A percentile compares a stretch with the other conserved stretches of the same genome.
phyloP scores from a whole-genome alignment of 495 filamentous ascomycete genomes.

The Gamarada debralockiae region DNA sequence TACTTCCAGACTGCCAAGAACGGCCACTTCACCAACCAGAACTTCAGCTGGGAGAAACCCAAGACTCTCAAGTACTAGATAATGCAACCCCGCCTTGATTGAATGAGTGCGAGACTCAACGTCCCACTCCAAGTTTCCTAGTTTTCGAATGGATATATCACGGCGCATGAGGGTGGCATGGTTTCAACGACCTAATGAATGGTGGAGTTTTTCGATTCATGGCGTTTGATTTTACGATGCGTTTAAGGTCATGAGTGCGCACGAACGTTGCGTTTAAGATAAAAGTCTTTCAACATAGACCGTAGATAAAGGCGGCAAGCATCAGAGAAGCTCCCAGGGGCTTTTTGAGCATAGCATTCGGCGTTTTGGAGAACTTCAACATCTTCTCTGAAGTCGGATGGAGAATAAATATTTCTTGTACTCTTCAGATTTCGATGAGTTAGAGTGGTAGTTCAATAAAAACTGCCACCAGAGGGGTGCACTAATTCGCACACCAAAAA shows the following conservation, averaged over 20 bases:
- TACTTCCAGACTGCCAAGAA: conserved; percentile 99
- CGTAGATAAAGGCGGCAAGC: conserved; percentile 26
- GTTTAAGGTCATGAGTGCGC: not conserved
- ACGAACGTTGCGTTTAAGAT: conserved; percentile 14
- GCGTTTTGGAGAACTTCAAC: conserved; percentile 32
- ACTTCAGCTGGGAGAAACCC: conserved; percentile 96
- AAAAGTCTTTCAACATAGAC: conserved; percentile 35
- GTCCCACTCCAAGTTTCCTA: conserved; percentile 30
- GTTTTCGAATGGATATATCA: conserved; percentile 28
- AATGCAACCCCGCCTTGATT: conserved; percentile 15
- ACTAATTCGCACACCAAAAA: no score
- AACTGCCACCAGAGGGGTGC: no score
- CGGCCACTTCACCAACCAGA: conserved; percentile 99
- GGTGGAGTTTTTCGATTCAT: conserved; percentile 18
- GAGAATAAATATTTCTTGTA: not conserved
- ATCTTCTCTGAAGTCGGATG: conserved; percentile 25
- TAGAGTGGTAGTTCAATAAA: no score
- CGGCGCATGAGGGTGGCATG: conserved; percentile 28
- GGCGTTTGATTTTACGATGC: not conserved
- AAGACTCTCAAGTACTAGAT: conserved; percentile 86
- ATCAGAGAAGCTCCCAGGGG: conserved; percentile 3
- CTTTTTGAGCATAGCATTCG: conserved; percentile 26
- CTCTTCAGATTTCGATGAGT: not conserved
- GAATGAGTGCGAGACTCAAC: conserved; percentile 39
- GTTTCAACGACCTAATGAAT: conserved; percentile 28